A percentile compares a stretch with the other conserved stretches of the same genome.
phyloP scores from a whole-genome alignment of 495 filamentous ascomycete species.

The Staphylotrichum longicolle region DNA sequence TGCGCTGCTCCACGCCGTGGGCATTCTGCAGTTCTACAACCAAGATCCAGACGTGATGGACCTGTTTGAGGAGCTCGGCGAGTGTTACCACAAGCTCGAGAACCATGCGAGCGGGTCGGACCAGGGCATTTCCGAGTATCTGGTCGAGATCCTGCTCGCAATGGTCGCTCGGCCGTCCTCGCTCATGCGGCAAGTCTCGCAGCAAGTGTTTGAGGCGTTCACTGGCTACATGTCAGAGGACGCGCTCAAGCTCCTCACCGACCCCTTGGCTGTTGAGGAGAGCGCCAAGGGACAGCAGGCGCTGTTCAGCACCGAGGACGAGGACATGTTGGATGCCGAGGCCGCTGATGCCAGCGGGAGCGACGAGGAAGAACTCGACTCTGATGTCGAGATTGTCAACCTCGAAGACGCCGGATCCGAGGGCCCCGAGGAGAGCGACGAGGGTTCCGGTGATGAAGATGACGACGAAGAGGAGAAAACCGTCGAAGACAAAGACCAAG shows the following conservation, averaged over 20 bases:
- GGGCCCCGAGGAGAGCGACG: constrained; percentile 43
- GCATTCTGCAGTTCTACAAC: constrained; percentile 84
- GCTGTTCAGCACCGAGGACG: constrained; percentile 74
- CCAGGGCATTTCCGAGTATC: constrained; percentile 62
- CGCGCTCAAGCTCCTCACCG: constrained; percentile 69
- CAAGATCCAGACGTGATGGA: constrained; percentile 73
- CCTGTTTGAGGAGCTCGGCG: constrained; percentile 38
- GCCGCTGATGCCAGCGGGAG: constrained; percentile 35
- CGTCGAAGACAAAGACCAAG: constrained; percentile 48
- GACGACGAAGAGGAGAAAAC: constrained; percentile 29
- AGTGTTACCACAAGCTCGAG: constrained; percentile 57
- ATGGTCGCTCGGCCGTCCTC: constrained; percentile 84
- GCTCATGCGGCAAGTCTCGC: constrained; percentile 79
- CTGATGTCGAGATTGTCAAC: constrained; percentile 45
- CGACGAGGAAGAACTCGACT: constrained; percentile 43
- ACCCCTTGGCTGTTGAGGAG: constrained; percentile 76
- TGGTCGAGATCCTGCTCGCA: constrained; percentile 84
- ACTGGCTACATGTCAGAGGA: constrained; percentile 65
- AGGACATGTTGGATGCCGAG: constrained; percentile 48
- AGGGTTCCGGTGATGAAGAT: constrained; percentile 35
- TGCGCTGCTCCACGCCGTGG: constrained; percentile 78
- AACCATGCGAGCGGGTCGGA: constrained; percentile 35
- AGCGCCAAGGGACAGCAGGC: constrained; percentile 77
- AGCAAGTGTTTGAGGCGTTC: constrained; percentile 82
- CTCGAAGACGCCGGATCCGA: constrained; percentile 44